These are phyloP conservation scores for Phytopythium aichiense DNA, from an alignment of 352 stramenopile species.

Conservation along the genomic window DNA sequence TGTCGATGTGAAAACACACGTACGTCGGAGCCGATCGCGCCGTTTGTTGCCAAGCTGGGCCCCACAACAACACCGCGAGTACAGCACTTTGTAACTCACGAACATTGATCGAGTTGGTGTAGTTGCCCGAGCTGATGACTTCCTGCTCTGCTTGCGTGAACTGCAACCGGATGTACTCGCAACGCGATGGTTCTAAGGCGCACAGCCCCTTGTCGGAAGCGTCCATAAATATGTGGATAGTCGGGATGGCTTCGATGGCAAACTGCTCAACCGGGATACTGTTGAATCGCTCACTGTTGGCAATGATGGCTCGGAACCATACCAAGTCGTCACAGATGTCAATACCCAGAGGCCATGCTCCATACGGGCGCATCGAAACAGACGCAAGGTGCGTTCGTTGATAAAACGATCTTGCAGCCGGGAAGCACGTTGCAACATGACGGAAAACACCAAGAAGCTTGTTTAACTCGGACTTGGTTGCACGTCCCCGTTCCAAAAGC, in stretches of 20 bases:
- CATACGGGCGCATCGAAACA: not conserved
- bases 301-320: constrained; percentile 9
- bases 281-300: constrained; percentile 1
- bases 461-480: not conserved
- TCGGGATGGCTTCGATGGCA: not conserved
- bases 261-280: constrained; percentile 9
- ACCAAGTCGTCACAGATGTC: constrained; percentile 2
- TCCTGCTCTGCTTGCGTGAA: constrained; percentile 1
- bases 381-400: not conserved
- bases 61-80: constrained; percentile 10
- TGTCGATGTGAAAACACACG: constrained; percentile 17
- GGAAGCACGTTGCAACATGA: not conserved
- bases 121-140: not conserved
- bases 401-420: not conserved
- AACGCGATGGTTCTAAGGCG: constrained; percentile 4
- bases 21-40: not conserved
- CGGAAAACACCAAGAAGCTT: not conserved
- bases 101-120: constrained; percentile 18
- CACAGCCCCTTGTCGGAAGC: constrained; percentile 13
- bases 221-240: constrained; percentile 18
- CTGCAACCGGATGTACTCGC: constrained; percentile 9
- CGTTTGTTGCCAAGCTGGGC: not conserved
- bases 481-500: not conserved
- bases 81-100: constrained; percentile 15
- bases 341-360: not conserved